Percentiles rank a stretch among this genome's conserved stretches.
Evolutionary conservation across 176 grass and related monocot species (phyloP).

Genomic region (Ensete glaucum): DNA sequence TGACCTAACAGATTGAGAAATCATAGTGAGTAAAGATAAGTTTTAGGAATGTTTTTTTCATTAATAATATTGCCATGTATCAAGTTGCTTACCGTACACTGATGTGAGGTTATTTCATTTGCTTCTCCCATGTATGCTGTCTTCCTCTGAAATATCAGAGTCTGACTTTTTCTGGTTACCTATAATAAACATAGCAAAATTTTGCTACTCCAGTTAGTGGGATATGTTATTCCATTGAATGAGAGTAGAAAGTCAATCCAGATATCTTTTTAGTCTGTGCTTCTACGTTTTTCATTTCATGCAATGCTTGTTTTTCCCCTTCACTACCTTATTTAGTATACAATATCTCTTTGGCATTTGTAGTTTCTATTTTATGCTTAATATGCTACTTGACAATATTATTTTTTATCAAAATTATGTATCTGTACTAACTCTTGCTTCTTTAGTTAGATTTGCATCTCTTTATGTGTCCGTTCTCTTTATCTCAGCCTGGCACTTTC

Average conservation of each 20-base stretch:
- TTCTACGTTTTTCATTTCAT: not conserved
- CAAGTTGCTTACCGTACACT: not conserved
- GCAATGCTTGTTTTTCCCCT: not conserved
- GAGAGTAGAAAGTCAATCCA: not conserved
- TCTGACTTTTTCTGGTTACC: not conserved
- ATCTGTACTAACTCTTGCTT: not conserved
- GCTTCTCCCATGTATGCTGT: too few species aligned
- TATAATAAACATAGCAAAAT: not conserved
- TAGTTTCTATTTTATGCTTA: not conserved
- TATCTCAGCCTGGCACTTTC: not conserved
- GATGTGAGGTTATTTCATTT: too few species aligned
- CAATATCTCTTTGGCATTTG: not conserved
- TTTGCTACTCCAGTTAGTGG: not conserved
- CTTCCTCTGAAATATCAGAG: not conserved
- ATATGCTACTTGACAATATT: not conserved
- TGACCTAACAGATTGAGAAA: not conserved
- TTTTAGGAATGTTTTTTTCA: too few species aligned
- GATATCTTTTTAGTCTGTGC: too few species aligned
- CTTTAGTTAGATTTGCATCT: not conserved
- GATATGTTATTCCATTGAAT: not conserved
- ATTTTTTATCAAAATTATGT: not conserved
- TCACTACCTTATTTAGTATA: not conserved
- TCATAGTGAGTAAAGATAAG: not conserved
- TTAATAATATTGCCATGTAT: not conserved
- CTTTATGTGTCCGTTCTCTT: not conserved